phyloP scores from a whole-genome alignment of 2,329 filamentous ascomycete genomes.

The Cladophialophora carrionii region DNA sequence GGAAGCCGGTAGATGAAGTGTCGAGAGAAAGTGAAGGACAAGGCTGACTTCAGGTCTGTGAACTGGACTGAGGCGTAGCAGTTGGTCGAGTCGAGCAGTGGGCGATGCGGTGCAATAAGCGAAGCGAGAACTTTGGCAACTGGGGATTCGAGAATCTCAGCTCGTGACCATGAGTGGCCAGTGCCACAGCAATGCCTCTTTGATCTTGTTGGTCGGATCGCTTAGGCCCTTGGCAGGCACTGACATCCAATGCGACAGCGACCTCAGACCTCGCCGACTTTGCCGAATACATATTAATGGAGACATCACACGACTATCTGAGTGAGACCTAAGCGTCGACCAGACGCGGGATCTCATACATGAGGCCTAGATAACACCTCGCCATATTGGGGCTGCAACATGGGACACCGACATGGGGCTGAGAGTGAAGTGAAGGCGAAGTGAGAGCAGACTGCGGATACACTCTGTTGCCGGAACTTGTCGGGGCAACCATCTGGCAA shows the following conservation, averaged over 20 bases:
- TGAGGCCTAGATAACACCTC: background rate
- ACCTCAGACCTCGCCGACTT: background rate
- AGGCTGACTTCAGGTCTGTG: constrained; percentile 5
- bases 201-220: background rate
- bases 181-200: constrained; percentile 1
- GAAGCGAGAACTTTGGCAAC: constrained; percentile 12
- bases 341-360: background rate
- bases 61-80: constrained; percentile 9
- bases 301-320: background rate
- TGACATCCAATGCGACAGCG: background rate
- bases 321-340: background rate
- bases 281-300: background rate
- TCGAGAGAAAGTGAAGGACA: background rate
- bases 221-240: background rate
- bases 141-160: background rate
- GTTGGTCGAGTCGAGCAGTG: background rate
- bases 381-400: background rate
- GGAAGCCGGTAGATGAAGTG: background rate
- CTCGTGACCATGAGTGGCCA: background rate
- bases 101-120: constrained; percentile 1
- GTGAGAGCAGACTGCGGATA: background rate
- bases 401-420: background rate
- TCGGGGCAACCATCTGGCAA: no score
- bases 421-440: background rate
- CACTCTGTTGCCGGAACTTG: background rate